Conservation (phyloP, 148 eudicot genomes). For the Tetragonia tetragonoides region DNA sequence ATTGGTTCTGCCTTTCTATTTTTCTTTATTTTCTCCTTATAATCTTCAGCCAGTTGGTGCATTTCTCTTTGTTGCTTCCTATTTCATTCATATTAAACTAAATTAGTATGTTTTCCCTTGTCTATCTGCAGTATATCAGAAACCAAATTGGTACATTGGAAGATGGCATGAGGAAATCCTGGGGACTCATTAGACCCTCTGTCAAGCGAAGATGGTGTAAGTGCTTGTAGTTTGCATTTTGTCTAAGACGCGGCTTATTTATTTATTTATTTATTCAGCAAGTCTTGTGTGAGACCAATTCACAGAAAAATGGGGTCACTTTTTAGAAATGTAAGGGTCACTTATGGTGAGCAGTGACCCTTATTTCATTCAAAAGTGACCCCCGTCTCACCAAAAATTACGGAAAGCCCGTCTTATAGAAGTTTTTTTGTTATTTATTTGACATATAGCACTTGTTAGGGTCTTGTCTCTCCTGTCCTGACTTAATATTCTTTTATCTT, state of each 20-base stretch:
- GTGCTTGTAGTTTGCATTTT: conserved; percentile 24
- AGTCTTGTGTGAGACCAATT: no score
- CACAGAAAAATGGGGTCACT: no score
- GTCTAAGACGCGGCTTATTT: not conserved
- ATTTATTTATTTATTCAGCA: not conserved
- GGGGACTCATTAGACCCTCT: conserved; percentile 50
- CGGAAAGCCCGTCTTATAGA: no score
- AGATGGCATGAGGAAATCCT: conserved; percentile 78
- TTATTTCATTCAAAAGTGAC: no score
- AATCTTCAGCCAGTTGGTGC: not conserved
- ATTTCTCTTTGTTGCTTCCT: not conserved
- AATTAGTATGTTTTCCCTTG: not conserved
- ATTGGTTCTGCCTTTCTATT: not conserved
- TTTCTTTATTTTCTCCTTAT: conserved; percentile 4
- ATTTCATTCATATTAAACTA: not conserved
- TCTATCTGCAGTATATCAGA: conserved; percentile 60
- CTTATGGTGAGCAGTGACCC: no score
- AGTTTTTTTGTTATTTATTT: not conserved
- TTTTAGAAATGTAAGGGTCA: no score
- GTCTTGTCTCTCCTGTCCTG: not conserved
- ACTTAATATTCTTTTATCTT: not conserved
- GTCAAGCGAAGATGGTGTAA: conserved; percentile 56
- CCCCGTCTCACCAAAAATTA: no score
- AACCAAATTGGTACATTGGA: conserved; percentile 58
- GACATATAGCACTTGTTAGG: not conserved